These are phyloP conservation scores for Ceratocystis destructans DNA, from an alignment of 2,329 filamentous ascomycete species.

Conservation along the genomic window DNA sequence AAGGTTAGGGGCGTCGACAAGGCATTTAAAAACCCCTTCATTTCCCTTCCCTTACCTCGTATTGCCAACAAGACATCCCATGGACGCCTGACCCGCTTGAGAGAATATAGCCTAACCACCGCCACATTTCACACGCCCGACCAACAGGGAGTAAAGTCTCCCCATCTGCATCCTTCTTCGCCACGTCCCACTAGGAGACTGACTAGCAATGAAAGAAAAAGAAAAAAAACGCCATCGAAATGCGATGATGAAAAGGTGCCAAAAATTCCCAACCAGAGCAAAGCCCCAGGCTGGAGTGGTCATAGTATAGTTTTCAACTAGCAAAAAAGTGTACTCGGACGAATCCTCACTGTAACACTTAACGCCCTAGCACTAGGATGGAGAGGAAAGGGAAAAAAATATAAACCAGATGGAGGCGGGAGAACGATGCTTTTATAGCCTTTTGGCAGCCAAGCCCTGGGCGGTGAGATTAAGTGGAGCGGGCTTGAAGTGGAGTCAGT, in stretches of 20 bases:
- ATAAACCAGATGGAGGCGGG: conserved; percentile 17
- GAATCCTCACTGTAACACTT: conserved; percentile 70
- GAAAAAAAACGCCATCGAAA: conserved; percentile 20
- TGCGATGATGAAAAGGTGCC: conserved; percentile 30
- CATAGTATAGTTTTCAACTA: conserved; percentile 74
- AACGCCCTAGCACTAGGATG: conserved; percentile 57
- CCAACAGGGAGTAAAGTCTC: no score
- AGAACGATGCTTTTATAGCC: conserved; percentile 27
- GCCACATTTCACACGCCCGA: no score
- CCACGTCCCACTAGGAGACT: conserved; percentile 26
- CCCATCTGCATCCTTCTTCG: conserved; percentile 29
- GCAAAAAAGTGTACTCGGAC: conserved; percentile 63
- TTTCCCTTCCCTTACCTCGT: neutral
- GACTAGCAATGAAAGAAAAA: conserved; percentile 32
- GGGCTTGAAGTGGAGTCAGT: neutral
- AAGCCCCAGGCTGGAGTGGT: conserved; percentile 52
- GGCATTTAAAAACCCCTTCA: neutral
- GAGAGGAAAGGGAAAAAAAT: conserved; percentile 34
- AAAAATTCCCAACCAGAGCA: conserved; percentile 61
- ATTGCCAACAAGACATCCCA: neutral
- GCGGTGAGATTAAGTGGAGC: conserved; percentile 14
- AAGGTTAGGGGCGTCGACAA: neutral
- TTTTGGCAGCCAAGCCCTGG: neutral
- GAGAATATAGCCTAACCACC: no score
- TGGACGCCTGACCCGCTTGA: no score